A percentile compares a stretch with the other conserved stretches of the same genome.
These are phyloP conservation scores for Verticillium dahliae DNA, from an alignment of 2,329 filamentous ascomycete species.

Conservation along the genomic window DNA sequence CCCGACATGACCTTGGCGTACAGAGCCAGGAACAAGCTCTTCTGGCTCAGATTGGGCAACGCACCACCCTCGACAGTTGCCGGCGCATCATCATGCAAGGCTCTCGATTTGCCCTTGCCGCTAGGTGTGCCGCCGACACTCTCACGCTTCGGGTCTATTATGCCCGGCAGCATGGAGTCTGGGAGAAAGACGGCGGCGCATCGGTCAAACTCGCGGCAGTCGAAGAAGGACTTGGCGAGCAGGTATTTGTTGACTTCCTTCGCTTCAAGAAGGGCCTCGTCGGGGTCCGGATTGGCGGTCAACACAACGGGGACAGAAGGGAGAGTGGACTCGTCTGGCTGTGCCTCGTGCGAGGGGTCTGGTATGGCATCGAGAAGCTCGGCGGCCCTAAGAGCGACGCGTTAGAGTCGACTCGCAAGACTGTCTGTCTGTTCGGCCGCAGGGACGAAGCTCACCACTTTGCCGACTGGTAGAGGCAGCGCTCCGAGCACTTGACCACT, in stretches of 20 bases:
- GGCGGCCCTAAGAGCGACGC: conserved; percentile 65
- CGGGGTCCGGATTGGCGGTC: conserved; percentile 56
- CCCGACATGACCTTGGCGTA: conserved; percentile 92
- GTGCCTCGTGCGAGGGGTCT: conserved; percentile 47
- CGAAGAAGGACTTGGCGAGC: conserved; percentile 88
- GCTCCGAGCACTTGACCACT: conserved; percentile 83
- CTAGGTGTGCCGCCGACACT: conserved; percentile 36
- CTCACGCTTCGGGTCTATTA: conserved; percentile 41
- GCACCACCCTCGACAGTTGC: conserved; percentile 14
- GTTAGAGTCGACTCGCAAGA: neutral
- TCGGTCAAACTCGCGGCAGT: conserved; percentile 90
- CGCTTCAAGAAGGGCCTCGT: conserved; percentile 70
- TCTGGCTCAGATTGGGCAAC: conserved; percentile 68
- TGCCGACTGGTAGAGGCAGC: conserved; percentile 90
- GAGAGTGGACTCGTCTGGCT: conserved; percentile 29
- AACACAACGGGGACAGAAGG: conserved; percentile 38
- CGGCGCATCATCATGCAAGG: conserved; percentile 8
- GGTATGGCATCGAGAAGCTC: conserved; percentile 85
- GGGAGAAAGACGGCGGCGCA: conserved; percentile 85
- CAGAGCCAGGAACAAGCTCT: conserved; percentile 82
- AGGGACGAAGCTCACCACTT: conserved; percentile 64
- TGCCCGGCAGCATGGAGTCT: conserved; percentile 65
- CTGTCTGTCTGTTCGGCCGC: neutral
- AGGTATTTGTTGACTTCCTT: conserved; percentile 79
- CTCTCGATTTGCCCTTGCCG: conserved; percentile 53